Conservation (phyloP, 2,329 filamentous ascomycete genomes). For the Aspergillus brasiliensis region DNA sequence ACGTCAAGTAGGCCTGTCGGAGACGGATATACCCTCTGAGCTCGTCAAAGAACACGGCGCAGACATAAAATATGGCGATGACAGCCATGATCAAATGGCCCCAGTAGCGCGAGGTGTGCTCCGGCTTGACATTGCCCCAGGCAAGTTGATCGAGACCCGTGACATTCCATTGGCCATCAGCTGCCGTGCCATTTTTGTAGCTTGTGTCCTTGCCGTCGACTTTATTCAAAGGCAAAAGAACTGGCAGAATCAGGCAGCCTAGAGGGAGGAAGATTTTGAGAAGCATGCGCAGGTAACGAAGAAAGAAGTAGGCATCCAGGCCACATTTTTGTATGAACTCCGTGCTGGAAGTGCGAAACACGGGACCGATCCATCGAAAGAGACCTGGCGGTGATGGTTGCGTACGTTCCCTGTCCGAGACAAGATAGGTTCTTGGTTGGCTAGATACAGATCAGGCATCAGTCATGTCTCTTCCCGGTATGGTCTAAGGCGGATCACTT, state of each 20-base stretch:
- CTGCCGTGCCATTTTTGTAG: slow-evolving; percentile 43
- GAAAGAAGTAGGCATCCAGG: slow-evolving; percentile 94
- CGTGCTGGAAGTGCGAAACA: slow-evolving; percentile 70
- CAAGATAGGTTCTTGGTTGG: slow-evolving; percentile 82
- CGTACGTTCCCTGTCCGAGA: slow-evolving; percentile 80
- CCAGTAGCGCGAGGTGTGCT: slow-evolving; percentile 71
- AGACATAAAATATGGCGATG: slow-evolving; percentile 78
- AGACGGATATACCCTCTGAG: slow-evolving; percentile 86
- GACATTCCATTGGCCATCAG: slow-evolving; percentile 49
- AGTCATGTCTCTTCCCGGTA: neutral
- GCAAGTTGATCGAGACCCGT: slow-evolving; percentile 78
- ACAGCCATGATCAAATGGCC: slow-evolving; percentile 82
- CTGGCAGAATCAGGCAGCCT: slow-evolving; percentile 74
- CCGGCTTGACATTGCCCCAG: slow-evolving; percentile 78
- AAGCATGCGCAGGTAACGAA: slow-evolving; percentile 83
- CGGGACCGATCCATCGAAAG: slow-evolving; percentile 56
- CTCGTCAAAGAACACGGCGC: slow-evolving; percentile 83
- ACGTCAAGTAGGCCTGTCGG: slow-evolving; percentile 90
- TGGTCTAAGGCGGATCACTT: slow-evolving; percentile 36
- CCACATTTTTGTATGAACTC: slow-evolving; percentile 95
- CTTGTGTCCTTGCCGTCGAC: slow-evolving; percentile 67
- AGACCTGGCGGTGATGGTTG: slow-evolving; percentile 67
- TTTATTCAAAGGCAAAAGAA: slow-evolving; percentile 83
- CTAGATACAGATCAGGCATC: slow-evolving; percentile 43
- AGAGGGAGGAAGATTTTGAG: slow-evolving; percentile 91